Percentiles rank a stretch among this genome's conserved stretches.
These are phyloP conservation scores for Tolypocladium paradoxum DNA, from an alignment of 2,329 filamentous ascomycete genomes.

Conservation along the genomic window DNA sequence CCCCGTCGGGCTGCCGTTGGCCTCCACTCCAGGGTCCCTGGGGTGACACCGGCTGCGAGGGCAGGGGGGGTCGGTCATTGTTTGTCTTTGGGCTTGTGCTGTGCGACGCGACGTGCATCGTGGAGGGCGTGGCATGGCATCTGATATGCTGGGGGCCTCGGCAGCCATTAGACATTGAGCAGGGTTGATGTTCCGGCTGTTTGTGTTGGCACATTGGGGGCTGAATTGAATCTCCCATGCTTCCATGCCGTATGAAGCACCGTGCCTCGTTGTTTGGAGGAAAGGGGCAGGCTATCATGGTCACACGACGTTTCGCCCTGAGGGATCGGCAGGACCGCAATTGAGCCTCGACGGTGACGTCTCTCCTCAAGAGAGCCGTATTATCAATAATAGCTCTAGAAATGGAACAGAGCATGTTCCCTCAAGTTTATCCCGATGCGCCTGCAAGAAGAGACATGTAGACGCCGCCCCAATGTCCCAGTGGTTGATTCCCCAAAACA, in stretches of 20 bases:
- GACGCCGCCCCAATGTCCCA: not conserved
- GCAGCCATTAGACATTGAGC: too few relatives aligned
- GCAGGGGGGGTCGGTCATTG: not conserved
- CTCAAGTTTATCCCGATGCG: not conserved
- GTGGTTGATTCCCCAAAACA: not conserved
- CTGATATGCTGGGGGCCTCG: too few relatives aligned
- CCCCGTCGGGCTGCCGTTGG: not conserved
- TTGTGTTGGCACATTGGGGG: too few relatives aligned
- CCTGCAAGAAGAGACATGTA: not conserved
- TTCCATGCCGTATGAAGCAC: too few relatives aligned
- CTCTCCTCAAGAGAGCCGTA: not conserved
- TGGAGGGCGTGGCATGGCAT: too few relatives aligned
- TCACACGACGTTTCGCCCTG: not conserved
- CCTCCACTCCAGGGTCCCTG: not conserved
- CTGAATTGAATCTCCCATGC: too few relatives aligned
- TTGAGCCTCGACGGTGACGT: not conserved
- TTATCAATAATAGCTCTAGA: not conserved
- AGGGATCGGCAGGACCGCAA: not conserved
- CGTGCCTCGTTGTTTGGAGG: too few relatives aligned
- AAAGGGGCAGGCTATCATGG: too few relatives aligned
- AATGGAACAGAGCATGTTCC: not conserved
- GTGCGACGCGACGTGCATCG: not conserved
- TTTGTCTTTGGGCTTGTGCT: not conserved
- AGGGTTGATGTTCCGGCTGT: too few relatives aligned
- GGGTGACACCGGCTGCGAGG: not conserved